Percentiles rank a stretch among this genome's conserved stretches.
Evolutionary conservation across 129 eudicot species (phyloP).

Genomic region (Deinandra increscens): DNA sequence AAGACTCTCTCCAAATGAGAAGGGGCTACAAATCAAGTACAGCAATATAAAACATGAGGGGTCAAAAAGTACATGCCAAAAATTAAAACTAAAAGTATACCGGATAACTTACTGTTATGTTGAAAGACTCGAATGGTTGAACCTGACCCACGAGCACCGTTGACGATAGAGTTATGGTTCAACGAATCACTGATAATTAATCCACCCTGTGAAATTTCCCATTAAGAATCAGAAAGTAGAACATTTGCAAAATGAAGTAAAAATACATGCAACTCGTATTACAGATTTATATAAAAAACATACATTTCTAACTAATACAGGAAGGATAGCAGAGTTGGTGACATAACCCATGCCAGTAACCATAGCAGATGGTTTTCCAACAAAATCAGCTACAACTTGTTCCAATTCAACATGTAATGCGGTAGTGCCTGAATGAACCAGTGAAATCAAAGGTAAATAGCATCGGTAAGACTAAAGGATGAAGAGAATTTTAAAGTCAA

Average conservation of each 20-base stretch:
- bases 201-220: constrained; percentile 63
- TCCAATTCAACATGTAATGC: constrained; percentile 74
- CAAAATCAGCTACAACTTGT: constrained; percentile 77
- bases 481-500: not conserved
- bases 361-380: constrained; percentile 82
- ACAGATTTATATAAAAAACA: not conserved
- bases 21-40: constrained; percentile 44
- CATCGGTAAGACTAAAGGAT: not conserved
- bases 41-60: not conserved
- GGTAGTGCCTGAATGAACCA: constrained; percentile 64
- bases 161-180: constrained; percentile 90
- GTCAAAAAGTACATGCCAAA: not conserved
- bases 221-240: not conserved
- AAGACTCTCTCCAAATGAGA: constrained; percentile 87
- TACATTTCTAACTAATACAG: constrained; percentile 86
- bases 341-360: constrained; percentile 98
- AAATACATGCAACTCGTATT: not conserved
- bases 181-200: constrained; percentile 88
- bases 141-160: constrained; percentile 98
- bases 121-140: constrained; percentile 80
- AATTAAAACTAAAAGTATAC: constrained; percentile 9
- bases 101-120: constrained; percentile 72
- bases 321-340: constrained; percentile 89
- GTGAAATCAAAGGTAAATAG: not conserved
- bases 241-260: not conserved